phyloP scores from a whole-genome alignment of 2,329 filamentous ascomycete species.

The Pyrenochaeta sp. region DNA sequence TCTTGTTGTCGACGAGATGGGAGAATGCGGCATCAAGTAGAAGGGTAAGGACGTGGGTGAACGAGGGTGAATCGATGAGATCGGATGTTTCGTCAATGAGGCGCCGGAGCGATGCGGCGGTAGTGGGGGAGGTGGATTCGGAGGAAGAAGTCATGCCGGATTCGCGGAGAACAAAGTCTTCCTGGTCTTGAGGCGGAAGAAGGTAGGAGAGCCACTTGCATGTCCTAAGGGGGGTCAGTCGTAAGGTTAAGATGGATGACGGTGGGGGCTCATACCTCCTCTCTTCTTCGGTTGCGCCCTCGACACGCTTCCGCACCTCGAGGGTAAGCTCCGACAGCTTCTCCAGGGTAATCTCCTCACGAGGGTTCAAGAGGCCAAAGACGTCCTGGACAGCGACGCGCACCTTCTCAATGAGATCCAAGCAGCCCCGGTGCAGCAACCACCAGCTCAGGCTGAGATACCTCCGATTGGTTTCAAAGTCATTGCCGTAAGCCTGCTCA shows the following conservation, averaged over 20 bases:
- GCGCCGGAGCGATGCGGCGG: slow-evolving; percentile 71
- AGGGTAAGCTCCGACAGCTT: slow-evolving; percentile 80
- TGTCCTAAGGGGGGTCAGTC: slow-evolving; percentile 46
- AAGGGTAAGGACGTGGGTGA: slow-evolving; percentile 83
- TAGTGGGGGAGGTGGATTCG: slow-evolving; percentile 45
- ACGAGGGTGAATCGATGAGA: slow-evolving; percentile 91
- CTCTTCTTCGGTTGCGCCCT: slow-evolving; percentile 73
- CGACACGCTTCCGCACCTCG: slow-evolving; percentile 83
- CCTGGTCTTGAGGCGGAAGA: slow-evolving; percentile 78
- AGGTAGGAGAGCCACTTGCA: slow-evolving; percentile 83
- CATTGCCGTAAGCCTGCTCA: slow-evolving; percentile 84
- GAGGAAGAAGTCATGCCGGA: slow-evolving; percentile 72
- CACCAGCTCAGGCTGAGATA: slow-evolving; percentile 99
- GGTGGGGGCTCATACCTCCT: slow-evolving; percentile 56
- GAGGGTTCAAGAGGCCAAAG: slow-evolving; percentile 86
- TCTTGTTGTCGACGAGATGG: slow-evolving; percentile 80
- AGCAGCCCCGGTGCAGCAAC: slow-evolving; percentile 90
- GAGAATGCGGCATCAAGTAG: slow-evolving; percentile 89
- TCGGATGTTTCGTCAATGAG: slow-evolving; percentile 96
- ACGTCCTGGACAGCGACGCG: slow-evolving; percentile 86
- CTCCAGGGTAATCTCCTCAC: slow-evolving; percentile 85
- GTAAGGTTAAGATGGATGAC: neutral
- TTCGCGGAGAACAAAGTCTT: slow-evolving; percentile 83
- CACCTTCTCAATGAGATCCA: slow-evolving; percentile 80
- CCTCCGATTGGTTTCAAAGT: slow-evolving; percentile 94